A percentile compares a stretch with the other conserved stretches of the same genome.
Evolutionary conservation across 202 grass and related monocot species (phyloP).

Genomic region (Carex arenaria): DNA sequence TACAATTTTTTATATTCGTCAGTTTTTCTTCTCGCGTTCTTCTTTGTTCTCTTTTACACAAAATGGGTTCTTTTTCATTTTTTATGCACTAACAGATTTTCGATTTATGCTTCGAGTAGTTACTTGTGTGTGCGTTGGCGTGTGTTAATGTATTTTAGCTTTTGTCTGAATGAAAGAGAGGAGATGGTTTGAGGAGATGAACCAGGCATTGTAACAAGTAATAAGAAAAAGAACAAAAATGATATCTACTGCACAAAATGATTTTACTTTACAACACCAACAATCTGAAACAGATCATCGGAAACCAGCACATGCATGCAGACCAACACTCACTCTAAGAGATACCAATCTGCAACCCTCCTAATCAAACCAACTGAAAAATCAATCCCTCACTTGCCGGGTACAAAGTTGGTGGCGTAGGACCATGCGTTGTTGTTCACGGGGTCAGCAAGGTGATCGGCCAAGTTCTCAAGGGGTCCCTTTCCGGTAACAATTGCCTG

Average conservation of each 20-base stretch:
- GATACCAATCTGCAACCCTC: background rate
- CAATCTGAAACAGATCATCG: slow-evolving; percentile 22
- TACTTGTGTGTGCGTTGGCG: no score
- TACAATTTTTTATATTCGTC: background rate
- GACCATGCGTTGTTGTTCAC: slow-evolving; percentile 77
- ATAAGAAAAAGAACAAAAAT: background rate
- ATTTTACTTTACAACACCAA: slow-evolving; percentile 28
- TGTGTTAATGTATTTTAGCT: background rate
- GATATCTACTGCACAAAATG: slow-evolving; percentile 24
- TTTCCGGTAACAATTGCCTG: slow-evolving; percentile 57
- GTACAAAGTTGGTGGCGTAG: slow-evolving; percentile 73
- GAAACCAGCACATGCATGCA: background rate
- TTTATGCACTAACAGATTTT: background rate
- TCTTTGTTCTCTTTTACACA: background rate
- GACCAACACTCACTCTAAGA: background rate
- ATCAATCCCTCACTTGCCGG: slow-evolving; percentile 41
- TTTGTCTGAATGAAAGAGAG: background rate
- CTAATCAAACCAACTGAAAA: background rate
- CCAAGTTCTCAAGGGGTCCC: slow-evolving; percentile 58
- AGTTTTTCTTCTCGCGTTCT: background rate
- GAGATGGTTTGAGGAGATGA: background rate
- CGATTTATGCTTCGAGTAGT: background rate
- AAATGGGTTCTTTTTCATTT: background rate
- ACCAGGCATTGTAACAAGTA: background rate
- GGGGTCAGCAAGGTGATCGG: slow-evolving; percentile 63